Base-by-base conservation (phyloP, 2,329 filamentous ascomycete genomes). In the Mollisia scopiformis region DNA sequence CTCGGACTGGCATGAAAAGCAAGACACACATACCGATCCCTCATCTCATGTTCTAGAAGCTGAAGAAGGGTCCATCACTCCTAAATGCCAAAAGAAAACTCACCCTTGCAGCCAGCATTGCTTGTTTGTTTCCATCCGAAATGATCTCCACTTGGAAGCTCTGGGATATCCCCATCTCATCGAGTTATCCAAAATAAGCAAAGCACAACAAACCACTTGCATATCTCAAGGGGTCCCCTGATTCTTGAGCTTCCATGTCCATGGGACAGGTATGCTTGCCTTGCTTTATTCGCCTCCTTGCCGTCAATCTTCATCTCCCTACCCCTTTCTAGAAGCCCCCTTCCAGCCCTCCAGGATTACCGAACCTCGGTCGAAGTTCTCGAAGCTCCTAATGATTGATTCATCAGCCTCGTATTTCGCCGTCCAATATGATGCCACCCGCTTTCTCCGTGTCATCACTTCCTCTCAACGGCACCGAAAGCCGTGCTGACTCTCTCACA, bases 101-200 rank as follows among this genome's bases (percentile, higher is more conserved):
- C 43, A 47, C 28, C 43, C 43, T 28, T 47, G 43, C 43, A 27
- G 5, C 23, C 21, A 28, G 23, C 23, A 47, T 28, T 47, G 13
- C 43, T 28, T 47, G 43, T 47, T 47, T 11, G 11, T 19, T 21
- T 2, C 8, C 41, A 46, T 46, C 41, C 41, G 23, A 47, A 16
- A 27, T 3, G 23, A 47, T 10, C 43, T 47, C 43, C 21, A 47
- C 43, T 47, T 13, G 43, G 43, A 47, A 21, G 2, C 7, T 47
- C 23, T 39, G 49, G 27, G 49, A 51, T 51, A 30, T 35, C 13
- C 49, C 49, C 49, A n/a, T n/a, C 19, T 31, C 49, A 51, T 51
- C n/a, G 28, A 51, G n/a, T n/a, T 31, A 10, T 23, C 49, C 27
- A 33, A 19, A 30, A 14, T 2, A 50, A 50, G n/a, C 6, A 50